Base-by-base conservation (phyloP, 257 asterid species). In the Gardenia jasminoides region DNA sequence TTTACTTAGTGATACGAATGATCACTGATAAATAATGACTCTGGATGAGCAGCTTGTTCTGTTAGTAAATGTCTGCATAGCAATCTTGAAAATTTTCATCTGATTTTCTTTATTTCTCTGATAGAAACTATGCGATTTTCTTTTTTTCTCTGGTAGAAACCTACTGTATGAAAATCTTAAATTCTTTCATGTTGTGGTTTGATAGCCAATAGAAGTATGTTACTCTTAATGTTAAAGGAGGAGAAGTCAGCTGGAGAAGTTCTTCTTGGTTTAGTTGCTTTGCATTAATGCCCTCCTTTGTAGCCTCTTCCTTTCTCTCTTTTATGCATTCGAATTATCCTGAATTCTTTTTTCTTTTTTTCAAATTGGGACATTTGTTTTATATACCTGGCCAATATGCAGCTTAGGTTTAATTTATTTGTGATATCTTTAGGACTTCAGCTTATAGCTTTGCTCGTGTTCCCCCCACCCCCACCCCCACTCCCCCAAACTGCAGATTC, bases 401-500 rank as follows among this genome's bases (percentile, higher is more conserved):
- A 48, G 26, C 41, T 59, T n/a, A 12, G 69, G 48, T 43, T 30
- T 24, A n/a, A 74, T 74, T 44, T 12, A 24, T 44, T 12, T 44
- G 54, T 12, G 22, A 44, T 24, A 39, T 44, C 75, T 70, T 44
- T 48, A 24, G 75, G 54, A 70, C 11, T 24, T 24, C 1, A 22
- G 30, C 1, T 44, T 44, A 22, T 62, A 43, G 10, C 61, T 76
- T 26, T 31, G 43, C 48, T 78, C 30, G 73, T 36, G 12, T 41
- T 39, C 28, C 52, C 15, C 50, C 68, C 19, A 54, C 43, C 26
- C n/a, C 28, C 52, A 10, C 50, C 68, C 41, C 41, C 41, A 36
- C 41, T 0, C 41, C 41, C 41, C 41, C 41, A 36, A 36, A 28
- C 58, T 83, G 83, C 88, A 89, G 96, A 88, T 89, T 80, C 93